These are phyloP conservation scores for Aspergillus quadrilineatus DNA, from an alignment of 2,329 filamentous ascomycete genomes.

Conservation along the genomic window DNA sequence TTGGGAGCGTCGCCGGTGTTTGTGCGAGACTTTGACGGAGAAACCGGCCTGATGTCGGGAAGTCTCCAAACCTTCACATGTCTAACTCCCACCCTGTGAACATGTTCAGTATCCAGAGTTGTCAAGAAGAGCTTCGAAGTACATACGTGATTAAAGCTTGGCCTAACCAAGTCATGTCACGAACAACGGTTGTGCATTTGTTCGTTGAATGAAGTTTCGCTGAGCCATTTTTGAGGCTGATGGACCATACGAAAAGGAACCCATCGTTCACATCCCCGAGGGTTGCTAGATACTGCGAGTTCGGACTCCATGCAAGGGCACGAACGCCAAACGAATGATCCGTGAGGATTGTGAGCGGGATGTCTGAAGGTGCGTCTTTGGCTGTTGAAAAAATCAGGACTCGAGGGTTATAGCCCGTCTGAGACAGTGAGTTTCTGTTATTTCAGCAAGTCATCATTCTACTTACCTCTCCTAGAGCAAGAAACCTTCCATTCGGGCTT, in stretches of 20 bases:
- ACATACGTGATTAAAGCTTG: conserved; percentile 71
- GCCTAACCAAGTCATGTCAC: conserved; percentile 88
- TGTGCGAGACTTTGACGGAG: conserved; percentile 64
- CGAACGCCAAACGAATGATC: conserved; percentile 90
- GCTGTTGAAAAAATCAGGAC: conserved; percentile 84
- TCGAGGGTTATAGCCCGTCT: conserved; percentile 87
- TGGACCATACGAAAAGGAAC: conserved; percentile 86
- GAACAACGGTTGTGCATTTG: conserved; percentile 84
- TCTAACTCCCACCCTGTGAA: conserved; percentile 67
- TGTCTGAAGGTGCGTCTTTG: conserved; percentile 73
- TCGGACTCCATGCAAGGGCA: conserved; percentile 83
- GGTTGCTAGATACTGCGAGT: conserved; percentile 83
- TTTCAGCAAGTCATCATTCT: not conserved
- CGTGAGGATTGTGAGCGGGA: conserved; percentile 77
- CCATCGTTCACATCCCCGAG: conserved; percentile 88
- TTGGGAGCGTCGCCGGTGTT: conserved; percentile 34
- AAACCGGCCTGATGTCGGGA: conserved; percentile 62
- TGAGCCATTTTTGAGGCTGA: conserved; percentile 77
- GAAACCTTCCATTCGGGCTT: conserved; percentile 79
- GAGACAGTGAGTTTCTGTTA: conserved; percentile 28
- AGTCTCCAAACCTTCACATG: conserved; percentile 93
- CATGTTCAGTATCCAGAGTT: conserved; percentile 14
- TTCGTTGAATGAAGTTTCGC: conserved; percentile 82
- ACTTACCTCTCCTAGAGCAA: conserved; percentile 81
- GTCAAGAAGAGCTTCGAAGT: not conserved